These are phyloP conservation scores for Candida maltosa DNA, from an alignment of 805 yeast species.

Conservation along the genomic window DNA sequence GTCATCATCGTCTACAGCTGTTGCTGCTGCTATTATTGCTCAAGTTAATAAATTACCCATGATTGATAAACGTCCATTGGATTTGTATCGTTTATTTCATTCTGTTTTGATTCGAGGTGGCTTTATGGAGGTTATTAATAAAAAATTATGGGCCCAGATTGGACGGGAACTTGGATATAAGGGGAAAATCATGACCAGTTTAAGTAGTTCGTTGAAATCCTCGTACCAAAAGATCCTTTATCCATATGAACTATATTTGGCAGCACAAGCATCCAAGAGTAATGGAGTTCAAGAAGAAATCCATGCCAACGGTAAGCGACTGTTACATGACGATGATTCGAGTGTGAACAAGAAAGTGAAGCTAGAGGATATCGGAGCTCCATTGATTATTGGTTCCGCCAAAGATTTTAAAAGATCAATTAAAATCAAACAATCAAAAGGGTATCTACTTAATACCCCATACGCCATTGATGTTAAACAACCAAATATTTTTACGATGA, in stretches of 20 bases:
- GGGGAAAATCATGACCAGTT: constrained; percentile 67
- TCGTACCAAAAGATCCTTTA: constrained; percentile 48
- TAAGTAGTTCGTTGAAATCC: constrained; percentile 62
- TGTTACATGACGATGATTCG: background rate
- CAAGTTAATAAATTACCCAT: constrained; percentile 50
- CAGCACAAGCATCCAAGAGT: background rate
- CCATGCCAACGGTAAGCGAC: background rate
- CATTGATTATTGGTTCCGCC: constrained; percentile 46
- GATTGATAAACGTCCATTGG: constrained; percentile 64
- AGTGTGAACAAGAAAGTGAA: constrained; percentile 2
- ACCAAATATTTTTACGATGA: constrained; percentile 12
- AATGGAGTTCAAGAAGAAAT: background rate
- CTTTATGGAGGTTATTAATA: constrained; percentile 54
- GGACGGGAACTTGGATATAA: constrained; percentile 78
- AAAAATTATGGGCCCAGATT: constrained; percentile 77
- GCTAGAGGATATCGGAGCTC: constrained; percentile 11
- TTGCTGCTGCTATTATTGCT: constrained; percentile 6
- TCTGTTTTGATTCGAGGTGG: constrained; percentile 69
- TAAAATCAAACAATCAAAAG: constrained; percentile 45
- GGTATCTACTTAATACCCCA: constrained; percentile 50
- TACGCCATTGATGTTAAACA: constrained; percentile 42
- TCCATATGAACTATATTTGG: constrained; percentile 23
- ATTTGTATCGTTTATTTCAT: constrained; percentile 55
- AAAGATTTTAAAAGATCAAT: constrained; percentile 44
- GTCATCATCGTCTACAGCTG: background rate